Conservation (phyloP, 2,329 filamentous ascomycete species). For the Eutypa lata region DNA sequence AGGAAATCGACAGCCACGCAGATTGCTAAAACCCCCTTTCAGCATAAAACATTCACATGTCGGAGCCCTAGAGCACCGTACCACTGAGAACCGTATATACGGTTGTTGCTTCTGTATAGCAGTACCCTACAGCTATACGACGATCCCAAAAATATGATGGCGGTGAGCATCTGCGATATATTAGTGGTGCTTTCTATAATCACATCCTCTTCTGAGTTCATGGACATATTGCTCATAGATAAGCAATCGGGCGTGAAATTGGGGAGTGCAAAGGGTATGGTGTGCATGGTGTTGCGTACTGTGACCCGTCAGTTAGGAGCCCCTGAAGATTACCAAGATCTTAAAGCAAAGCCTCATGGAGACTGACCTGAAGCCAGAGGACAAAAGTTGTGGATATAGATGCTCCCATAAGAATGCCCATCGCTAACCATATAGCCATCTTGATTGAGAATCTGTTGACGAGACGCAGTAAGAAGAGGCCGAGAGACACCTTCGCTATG, state of each 20-base stretch:
- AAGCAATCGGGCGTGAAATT: too few species aligned
- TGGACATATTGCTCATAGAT: too few species aligned
- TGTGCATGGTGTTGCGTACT: neutral
- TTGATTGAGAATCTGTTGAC: neutral
- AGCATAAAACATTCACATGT: neutral
- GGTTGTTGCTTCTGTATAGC: neutral
- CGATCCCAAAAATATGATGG: constrained; percentile 1
- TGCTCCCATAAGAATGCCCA: neutral
- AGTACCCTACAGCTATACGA: neutral
- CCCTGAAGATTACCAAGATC: neutral
- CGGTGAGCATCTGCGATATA: neutral
- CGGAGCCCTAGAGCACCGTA: neutral
- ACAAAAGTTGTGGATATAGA: neutral
- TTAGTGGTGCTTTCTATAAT: neutral
- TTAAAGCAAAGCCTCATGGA: neutral
- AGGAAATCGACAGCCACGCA: constrained; percentile 7
- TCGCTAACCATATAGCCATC: neutral
- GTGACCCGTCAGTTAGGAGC: neutral
- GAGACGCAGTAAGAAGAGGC: neutral
- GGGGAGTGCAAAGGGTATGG: neutral
- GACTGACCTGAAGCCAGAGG: neutral
- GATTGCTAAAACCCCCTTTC: constrained; percentile 3
- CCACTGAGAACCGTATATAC: constrained; percentile 5
- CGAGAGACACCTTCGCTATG: constrained; percentile 1
- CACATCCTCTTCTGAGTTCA: neutral